Base-by-base conservation (phyloP, 2,329 filamentous ascomycete species). In the Colletotrichum chlorophyti region DNA sequence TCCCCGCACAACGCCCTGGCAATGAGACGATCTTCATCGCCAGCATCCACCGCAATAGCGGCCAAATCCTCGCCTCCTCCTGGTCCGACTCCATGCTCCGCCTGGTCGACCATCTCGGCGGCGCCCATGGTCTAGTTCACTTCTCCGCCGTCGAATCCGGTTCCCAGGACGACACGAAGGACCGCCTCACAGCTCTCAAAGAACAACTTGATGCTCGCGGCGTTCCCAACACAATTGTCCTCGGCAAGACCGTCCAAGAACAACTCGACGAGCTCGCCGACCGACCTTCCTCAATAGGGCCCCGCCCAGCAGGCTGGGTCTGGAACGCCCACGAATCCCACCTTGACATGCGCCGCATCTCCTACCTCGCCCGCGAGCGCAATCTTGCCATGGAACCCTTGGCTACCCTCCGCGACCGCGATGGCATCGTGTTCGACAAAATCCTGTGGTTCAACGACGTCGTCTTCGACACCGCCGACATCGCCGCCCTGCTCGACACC, bases 121-220 rank as follows among this genome's bases (percentile, higher is more conserved):
- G 87, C 88, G 0, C 69, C 80, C 15, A 9, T n/a, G 53, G 34
- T 15, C 1, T 79, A 66, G 82, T 90, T 4, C 88, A 83, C 68
- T 78, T 91, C 54, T 84, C 83, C 29, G 81, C 90, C 17, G 81
- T 87, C 64, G 88, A 91, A 70, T 88, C 85, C 47, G 88, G 88
- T 3, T 89, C 86, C 57, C 86, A 83, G 70, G 89, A 91, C 69
- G 74, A 84, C 52, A 87, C 86, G 5, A 90, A 88, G 63, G 66
- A 63, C 3, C 70, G 77, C 27, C 75, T 62, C 15, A 19, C 29
- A 29, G 6, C 38, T 17, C 41, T 42, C 9, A 35, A 47, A 10
- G 11, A 26, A 3, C 32, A 51, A n/a, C 53, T 91, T 12, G 82
- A 80, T 9, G 68, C 71, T 19, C 68, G 80, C 27, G 76, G 78